Conservation (phyloP, 441 rosid species). For the Capsella rubella region DNA sequence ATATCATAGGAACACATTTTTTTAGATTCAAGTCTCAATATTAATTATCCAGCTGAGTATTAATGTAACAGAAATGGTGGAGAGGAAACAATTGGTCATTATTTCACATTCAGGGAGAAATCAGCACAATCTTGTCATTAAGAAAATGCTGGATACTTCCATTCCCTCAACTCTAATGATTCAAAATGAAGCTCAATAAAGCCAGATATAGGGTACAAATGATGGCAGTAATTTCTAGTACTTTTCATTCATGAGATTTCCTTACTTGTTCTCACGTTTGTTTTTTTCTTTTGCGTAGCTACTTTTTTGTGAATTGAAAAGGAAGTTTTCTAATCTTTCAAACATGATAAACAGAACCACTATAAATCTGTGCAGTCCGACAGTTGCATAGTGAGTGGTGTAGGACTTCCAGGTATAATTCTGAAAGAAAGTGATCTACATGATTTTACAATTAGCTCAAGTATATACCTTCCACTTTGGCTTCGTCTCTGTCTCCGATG, state of each 20-base stretch:
- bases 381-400: slow-evolving; percentile 22
- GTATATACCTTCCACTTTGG: slow-evolving; percentile 96
- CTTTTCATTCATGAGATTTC: slow-evolving; percentile 28
- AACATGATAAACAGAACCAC: slow-evolving; percentile 4
- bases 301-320: slow-evolving; percentile 8
- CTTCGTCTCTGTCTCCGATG: slow-evolving; percentile 94
- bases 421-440: slow-evolving; percentile 14
- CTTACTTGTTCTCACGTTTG: slow-evolving; percentile 23
- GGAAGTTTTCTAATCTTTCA: slow-evolving; percentile 1
- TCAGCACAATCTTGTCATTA: slow-evolving; percentile 19
- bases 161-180: slow-evolving; percentile 22
- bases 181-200: slow-evolving; percentile 30
- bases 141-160: slow-evolving; percentile 8
- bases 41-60: slow-evolving; percentile 18
- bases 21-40: slow-evolving; percentile 24
- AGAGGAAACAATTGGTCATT: slow-evolving; percentile 23
- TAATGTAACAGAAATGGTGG: slow-evolving; percentile 19
- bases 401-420: slow-evolving; percentile 24
- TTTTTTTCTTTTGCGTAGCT: slow-evolving; percentile 20
- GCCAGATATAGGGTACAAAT: slow-evolving; percentile 33
- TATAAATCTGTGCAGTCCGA: slow-evolving; percentile 19
- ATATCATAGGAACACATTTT: slow-evolving; percentile 38
- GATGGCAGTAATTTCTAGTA: slow-evolving; percentile 11
- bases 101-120: slow-evolving; percentile 22
- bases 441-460: slow-evolving; percentile 29